Conservation (phyloP, 768 basidiomycete species). For the Austroboletus festivus region DNA sequence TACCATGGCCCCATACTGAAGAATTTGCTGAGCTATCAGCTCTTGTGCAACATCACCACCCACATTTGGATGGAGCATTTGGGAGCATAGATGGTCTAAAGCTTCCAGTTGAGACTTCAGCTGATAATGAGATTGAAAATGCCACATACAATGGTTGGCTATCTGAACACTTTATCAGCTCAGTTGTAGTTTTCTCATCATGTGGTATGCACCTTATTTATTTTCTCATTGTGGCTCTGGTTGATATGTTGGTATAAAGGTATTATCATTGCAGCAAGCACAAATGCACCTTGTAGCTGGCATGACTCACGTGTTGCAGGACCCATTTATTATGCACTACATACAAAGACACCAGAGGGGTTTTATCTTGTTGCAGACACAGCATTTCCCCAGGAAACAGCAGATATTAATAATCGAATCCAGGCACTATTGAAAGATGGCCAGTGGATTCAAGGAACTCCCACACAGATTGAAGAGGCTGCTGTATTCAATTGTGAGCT, state of each 20-base stretch:
- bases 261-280: slow-evolving; percentile 30
- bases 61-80: slow-evolving; percentile 37
- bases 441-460: slow-evolving; percentile 9
- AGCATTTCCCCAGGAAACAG: slow-evolving; percentile 41
- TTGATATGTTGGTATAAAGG: slow-evolving; percentile 23
- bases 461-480: slow-evolving; percentile 16
- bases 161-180: slow-evolving; percentile 38
- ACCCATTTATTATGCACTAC: slow-evolving; percentile 37
- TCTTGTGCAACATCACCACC: slow-evolving; percentile 31
- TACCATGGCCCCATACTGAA: not conserved
- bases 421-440: slow-evolving; percentile 38
- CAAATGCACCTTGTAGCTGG: slow-evolving; percentile 49
- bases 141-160: slow-evolving; percentile 46
- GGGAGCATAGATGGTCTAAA: slow-evolving; percentile 42
- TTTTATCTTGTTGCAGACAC: slow-evolving; percentile 45
- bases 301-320: slow-evolving; percentile 43
- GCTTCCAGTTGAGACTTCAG: slow-evolving; percentile 35
- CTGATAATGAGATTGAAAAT: slow-evolving; percentile 44
- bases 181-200: slow-evolving; percentile 37
- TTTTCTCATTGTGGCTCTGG: not conserved
- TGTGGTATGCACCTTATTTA: slow-evolving; percentile 8
- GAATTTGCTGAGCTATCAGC: slow-evolving; percentile 28
- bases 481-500: slow-evolving; percentile 37
- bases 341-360: slow-evolving; percentile 34
- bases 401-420: slow-evolving; percentile 33